phyloP scores from a whole-genome alignment of 2,329 filamentous ascomycete species.

The Aspergillus quadricinctus region DNA sequence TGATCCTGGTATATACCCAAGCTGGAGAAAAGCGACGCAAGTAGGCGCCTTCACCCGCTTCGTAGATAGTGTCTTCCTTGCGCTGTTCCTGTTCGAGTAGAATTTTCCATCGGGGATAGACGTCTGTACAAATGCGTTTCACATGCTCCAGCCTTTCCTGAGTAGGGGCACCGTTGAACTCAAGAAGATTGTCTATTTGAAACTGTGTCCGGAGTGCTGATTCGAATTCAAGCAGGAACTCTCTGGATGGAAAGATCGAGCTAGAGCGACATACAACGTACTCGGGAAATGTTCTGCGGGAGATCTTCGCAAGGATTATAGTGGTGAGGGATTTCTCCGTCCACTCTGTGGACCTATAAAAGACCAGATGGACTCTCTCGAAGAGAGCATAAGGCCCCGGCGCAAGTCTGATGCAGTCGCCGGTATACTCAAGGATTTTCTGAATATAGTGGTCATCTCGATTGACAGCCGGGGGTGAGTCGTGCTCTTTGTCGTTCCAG shows the following conservation, averaged over 20 bases:
- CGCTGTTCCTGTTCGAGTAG: conserved; percentile 69
- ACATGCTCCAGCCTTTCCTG: conserved; percentile 64
- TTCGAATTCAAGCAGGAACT: conserved; percentile 81
- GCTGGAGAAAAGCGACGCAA: conserved; percentile 83
- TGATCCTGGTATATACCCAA: conserved; percentile 88
- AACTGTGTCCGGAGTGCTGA: conserved; percentile 77
- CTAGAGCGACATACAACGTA: conserved; percentile 87
- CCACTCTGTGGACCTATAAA: conserved; percentile 95
- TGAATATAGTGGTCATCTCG: conserved; percentile 69
- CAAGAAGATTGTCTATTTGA: conserved; percentile 73
- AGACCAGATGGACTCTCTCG: conserved; percentile 90
- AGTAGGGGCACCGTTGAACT: conserved; percentile 68
- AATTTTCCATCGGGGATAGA: conserved; percentile 75
- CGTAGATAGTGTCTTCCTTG: conserved; percentile 73
- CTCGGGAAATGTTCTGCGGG: conserved; percentile 77
- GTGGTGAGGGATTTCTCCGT: conserved; percentile 94
- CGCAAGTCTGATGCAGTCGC: conserved; percentile 79
- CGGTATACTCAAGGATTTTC: conserved; percentile 73
- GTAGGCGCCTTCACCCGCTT: conserved; percentile 82
- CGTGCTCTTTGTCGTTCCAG: conserved; percentile 50
- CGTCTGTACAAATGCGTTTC: conserved; percentile 65
- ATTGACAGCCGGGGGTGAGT: conserved; percentile 49
- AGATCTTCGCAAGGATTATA: conserved; percentile 88
- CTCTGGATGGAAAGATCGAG: conserved; percentile 78
- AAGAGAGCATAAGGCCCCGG: conserved; percentile 72